Evolutionary conservation across 2,329 filamentous ascomycete species (phyloP).

Genomic region (Passalora sequoiae): DNA sequence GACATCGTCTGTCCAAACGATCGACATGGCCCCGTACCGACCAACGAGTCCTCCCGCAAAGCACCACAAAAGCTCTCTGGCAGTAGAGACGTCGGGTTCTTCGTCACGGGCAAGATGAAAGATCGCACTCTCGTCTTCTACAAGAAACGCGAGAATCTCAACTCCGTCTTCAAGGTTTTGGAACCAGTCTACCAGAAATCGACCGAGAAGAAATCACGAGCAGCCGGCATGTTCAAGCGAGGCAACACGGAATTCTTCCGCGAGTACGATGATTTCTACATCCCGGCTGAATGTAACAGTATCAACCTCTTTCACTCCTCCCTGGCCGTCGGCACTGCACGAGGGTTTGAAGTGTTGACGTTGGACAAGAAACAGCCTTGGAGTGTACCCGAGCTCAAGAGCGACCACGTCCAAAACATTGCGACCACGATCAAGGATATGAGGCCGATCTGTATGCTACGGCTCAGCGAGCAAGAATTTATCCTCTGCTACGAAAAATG

Average conservation of each 20-base stretch:
- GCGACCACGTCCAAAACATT: slow-evolving; percentile 75
- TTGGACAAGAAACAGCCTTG: slow-evolving; percentile 95
- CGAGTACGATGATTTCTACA: slow-evolving; percentile 98
- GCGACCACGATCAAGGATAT: slow-evolving; percentile 76
- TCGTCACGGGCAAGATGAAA: slow-evolving; percentile 94
- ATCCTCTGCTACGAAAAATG: slow-evolving; percentile 92
- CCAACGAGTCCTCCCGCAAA: slow-evolving; percentile 66
- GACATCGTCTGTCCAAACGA: slow-evolving; percentile 67
- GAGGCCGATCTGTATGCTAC: slow-evolving; percentile 90
- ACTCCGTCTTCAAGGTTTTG: slow-evolving; percentile 90
- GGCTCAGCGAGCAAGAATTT: slow-evolving; percentile 82
- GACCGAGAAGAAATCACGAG: slow-evolving; percentile 63
- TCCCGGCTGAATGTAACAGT: slow-evolving; percentile 88
- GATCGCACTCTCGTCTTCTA: slow-evolving; percentile 92
- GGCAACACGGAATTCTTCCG: slow-evolving; percentile 92
- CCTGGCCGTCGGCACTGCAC: slow-evolving; percentile 82
- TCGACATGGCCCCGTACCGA: slow-evolving; percentile 33
- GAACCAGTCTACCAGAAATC: slow-evolving; percentile 94
- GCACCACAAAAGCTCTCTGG: slow-evolving; percentile 87
- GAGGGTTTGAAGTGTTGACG: slow-evolving; percentile 92
- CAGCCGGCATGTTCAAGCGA: slow-evolving; percentile 62
- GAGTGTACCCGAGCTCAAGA: slow-evolving; percentile 82
- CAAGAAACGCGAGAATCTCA: slow-evolving; percentile 83
- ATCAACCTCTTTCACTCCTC: slow-evolving; percentile 96
- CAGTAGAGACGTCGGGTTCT: slow-evolving; percentile 91